Percentiles rank a stretch among this genome's conserved stretches.
phyloP scores from a whole-genome alignment of 2,329 filamentous ascomycete species.

The Shiraia sp. region DNA sequence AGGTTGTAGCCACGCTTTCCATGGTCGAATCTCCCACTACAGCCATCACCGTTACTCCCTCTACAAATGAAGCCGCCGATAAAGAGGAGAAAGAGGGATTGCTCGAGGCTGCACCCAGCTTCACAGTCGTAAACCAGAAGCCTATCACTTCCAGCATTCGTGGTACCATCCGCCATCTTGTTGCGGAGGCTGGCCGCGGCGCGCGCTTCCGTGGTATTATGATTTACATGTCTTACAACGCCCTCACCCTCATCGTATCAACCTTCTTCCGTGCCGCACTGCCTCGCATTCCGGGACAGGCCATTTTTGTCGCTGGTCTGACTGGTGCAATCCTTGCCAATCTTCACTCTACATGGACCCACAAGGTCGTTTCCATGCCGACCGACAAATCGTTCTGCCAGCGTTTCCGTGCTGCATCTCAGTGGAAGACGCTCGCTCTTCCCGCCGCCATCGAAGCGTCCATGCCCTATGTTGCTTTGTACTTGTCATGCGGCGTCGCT shows the following conservation, averaged over 20 bases:
- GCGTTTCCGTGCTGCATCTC: slow-evolving; percentile 68
- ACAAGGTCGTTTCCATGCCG: slow-evolving; percentile 77
- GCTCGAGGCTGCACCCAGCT: slow-evolving; percentile 45
- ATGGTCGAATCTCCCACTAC: slow-evolving; percentile 65
- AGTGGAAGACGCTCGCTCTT: slow-evolving; percentile 69
- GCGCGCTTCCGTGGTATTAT: slow-evolving; percentile 71
- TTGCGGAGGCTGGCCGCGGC: slow-evolving; percentile 64
- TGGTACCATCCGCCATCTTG: slow-evolving; percentile 63
- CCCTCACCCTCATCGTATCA: slow-evolving; percentile 44
- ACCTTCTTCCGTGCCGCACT: slow-evolving; percentile 51
- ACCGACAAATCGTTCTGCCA: slow-evolving; percentile 63
- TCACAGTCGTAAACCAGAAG: slow-evolving; percentile 54
- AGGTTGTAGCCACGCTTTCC: slow-evolving; percentile 64
- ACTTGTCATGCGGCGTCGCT: slow-evolving; percentile 53
- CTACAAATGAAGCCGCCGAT: slow-evolving; percentile 47
- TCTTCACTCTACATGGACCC: slow-evolving; percentile 78
- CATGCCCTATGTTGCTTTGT: slow-evolving; percentile 57
- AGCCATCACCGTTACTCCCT: slow-evolving; percentile 53
- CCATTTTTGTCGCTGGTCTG: slow-evolving; percentile 59
- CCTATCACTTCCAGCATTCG: slow-evolving; percentile 66
- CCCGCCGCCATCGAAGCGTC: slow-evolving; percentile 69
- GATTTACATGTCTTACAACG: slow-evolving; percentile 48
- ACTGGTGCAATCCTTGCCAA: slow-evolving; percentile 67
- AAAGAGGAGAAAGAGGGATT: slow-evolving; percentile 48
- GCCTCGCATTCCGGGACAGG: slow-evolving; percentile 48